Conservation (phyloP, 2,329 filamentous ascomycete genomes). For the Botrytis pseudocinerea region DNA sequence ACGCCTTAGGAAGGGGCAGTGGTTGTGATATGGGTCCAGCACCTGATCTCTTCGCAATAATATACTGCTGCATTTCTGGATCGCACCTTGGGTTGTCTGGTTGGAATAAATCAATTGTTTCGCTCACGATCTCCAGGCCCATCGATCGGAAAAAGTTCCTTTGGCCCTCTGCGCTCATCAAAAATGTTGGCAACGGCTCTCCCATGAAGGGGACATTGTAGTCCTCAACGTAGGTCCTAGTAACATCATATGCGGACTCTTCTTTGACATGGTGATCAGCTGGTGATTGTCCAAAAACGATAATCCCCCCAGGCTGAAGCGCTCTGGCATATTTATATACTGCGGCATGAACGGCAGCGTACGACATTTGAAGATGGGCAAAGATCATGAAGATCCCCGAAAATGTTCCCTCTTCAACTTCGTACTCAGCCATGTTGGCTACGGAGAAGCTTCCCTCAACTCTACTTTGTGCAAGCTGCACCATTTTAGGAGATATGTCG, state of each 20-base stretch:
- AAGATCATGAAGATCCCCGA: slow-evolving; percentile 40
- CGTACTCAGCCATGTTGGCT: slow-evolving; percentile 29
- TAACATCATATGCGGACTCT: slow-evolving; percentile 40
- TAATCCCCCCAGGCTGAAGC: slow-evolving; percentile 35
- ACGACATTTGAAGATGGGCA: slow-evolving; percentile 36
- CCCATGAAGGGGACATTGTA: slow-evolving; percentile 35
- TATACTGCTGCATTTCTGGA: slow-evolving; percentile 25
- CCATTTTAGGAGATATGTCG: slow-evolving; percentile 42
- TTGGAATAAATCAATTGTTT: slow-evolving; percentile 32
- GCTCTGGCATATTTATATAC: slow-evolving; percentile 32
- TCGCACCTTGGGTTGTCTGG: slow-evolving; percentile 30
- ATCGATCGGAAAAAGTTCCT: slow-evolving; percentile 31
- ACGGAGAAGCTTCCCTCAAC: slow-evolving; percentile 27
- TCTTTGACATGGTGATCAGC: slow-evolving; percentile 37
- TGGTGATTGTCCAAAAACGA: slow-evolving; percentile 39
- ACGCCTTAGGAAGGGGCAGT: slow-evolving; percentile 23
- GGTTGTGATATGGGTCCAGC: slow-evolving; percentile 4
- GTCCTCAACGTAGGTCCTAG: slow-evolving; percentile 33
- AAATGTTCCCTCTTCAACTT: slow-evolving; percentile 31
- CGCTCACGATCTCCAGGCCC: slow-evolving; percentile 34
- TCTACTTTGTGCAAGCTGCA: slow-evolving; percentile 21
- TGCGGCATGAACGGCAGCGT: slow-evolving; percentile 35
- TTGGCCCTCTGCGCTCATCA: slow-evolving; percentile 33
- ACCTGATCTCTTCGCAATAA: slow-evolving; percentile 23
- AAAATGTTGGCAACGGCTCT: slow-evolving; percentile 31